Conservation (phyloP, 768 basidiomycete species). For the Tephrocybe rancida region DNA sequence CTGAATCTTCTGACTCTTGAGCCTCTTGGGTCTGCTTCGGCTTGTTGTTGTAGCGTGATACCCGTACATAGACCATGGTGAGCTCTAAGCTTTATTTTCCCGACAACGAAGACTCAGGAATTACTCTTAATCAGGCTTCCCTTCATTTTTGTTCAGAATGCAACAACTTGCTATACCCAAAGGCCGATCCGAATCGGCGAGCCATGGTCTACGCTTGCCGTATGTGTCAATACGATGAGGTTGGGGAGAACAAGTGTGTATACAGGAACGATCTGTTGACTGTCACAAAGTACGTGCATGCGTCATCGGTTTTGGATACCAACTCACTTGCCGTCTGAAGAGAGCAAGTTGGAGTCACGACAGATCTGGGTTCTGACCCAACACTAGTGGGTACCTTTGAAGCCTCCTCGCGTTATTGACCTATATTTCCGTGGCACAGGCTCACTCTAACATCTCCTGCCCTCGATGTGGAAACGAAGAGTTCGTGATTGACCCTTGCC, state of each 20-base stretch:
- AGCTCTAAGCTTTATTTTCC: not conserved
- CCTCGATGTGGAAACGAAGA: slow-evolving; percentile 82
- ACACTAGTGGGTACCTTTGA: slow-evolving; percentile 62
- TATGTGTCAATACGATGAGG: slow-evolving; percentile 87
- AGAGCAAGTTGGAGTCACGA: slow-evolving; percentile 92
- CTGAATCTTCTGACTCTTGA: no score
- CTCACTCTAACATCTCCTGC: slow-evolving; percentile 83
- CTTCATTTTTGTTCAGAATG: slow-evolving; percentile 94
- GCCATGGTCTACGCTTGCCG: slow-evolving; percentile 91
- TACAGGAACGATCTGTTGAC: slow-evolving; percentile 93
- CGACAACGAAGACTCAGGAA: not conserved
- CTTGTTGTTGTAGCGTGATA: no score
- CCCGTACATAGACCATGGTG: slow-evolving; percentile 1
- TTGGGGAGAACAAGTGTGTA: slow-evolving; percentile 85
- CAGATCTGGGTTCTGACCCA: slow-evolving; percentile 85
- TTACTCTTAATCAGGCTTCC: slow-evolving; percentile 53
- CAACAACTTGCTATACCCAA: slow-evolving; percentile 93
- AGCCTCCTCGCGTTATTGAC: not conserved
- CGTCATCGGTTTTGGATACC: not conserved
- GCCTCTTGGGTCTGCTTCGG: no score
- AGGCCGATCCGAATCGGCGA: slow-evolving; percentile 84
- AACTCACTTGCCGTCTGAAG: slow-evolving; percentile 41
- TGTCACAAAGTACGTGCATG: slow-evolving; percentile 74
- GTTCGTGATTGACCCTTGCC: slow-evolving; percentile 42
- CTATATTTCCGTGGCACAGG: slow-evolving; percentile 41